These are phyloP conservation scores for Syzygium syzygioides DNA, from an alignment of 441 rosid species.

Conservation along the genomic window DNA sequence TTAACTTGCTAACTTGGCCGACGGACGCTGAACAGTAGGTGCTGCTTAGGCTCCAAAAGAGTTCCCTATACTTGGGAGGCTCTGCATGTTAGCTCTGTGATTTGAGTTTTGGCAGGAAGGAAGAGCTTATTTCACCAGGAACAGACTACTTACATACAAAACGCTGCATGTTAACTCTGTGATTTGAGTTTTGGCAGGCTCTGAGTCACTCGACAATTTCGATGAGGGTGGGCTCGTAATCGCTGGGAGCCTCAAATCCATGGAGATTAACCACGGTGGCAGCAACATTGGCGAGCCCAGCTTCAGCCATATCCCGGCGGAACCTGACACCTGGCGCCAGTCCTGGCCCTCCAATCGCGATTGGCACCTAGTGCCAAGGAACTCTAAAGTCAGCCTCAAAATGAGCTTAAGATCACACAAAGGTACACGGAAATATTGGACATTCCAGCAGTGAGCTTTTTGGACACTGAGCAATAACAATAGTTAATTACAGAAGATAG, in stretches of 20 bases:
- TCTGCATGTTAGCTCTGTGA: too few relatives aligned
- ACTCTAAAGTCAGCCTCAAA: background rate
- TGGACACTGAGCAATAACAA: background rate
- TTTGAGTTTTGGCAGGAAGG: background rate
- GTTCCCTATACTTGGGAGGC: background rate
- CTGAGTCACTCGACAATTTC: constrained; percentile 33
- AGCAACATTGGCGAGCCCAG: constrained; percentile 94
- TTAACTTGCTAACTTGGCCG: background rate
- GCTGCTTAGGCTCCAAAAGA: background rate
- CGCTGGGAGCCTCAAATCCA: constrained; percentile 75
- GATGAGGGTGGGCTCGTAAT: constrained; percentile 80
- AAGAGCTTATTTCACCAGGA: background rate
- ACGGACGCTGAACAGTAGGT: background rate
- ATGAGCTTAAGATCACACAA: background rate
- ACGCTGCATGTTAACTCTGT: background rate
- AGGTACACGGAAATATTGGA: background rate
- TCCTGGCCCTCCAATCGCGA: constrained; percentile 97
- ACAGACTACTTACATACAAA: background rate
- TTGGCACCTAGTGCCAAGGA: constrained; percentile 53
- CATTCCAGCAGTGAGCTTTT: background rate
- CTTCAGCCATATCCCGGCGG: constrained; percentile 53
- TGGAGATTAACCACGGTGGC: constrained; percentile 97
- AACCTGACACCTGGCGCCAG: constrained; percentile 56
- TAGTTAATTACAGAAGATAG: background rate
- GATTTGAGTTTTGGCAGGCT: background rate